phyloP scores from a whole-genome alignment of 495 filamentous ascomycete genomes.

The Sporormia fimetaria region DNA sequence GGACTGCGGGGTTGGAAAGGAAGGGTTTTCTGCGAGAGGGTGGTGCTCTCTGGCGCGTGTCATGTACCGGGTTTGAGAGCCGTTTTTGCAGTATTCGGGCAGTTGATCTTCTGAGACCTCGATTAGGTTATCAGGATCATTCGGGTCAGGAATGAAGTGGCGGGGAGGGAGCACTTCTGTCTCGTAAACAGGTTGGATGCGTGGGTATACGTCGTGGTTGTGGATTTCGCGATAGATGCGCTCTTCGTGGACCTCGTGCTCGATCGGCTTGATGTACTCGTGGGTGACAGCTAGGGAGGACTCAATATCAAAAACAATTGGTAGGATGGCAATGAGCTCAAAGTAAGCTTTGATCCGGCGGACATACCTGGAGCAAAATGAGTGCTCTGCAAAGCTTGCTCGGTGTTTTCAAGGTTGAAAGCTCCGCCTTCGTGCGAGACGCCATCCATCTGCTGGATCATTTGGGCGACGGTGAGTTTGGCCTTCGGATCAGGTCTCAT shows the following conservation, averaged over 20 bases:
- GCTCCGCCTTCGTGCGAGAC: slow-evolving; percentile 7
- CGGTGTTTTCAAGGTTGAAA: slow-evolving; percentile 24
- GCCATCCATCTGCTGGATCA: neutral
- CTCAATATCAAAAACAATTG: neutral
- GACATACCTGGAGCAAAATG: slow-evolving; percentile 25
- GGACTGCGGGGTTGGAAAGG: neutral
- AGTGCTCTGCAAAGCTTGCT: slow-evolving; percentile 21
- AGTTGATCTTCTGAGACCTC: slow-evolving; percentile 13
- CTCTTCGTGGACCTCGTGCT: slow-evolving; percentile 42
- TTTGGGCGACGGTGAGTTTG: no score
- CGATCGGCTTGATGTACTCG: slow-evolving; percentile 37
- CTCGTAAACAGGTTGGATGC: slow-evolving; percentile 43
- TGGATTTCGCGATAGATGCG: slow-evolving; percentile 46
- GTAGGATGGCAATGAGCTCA: neutral
- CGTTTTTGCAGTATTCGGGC: no score
- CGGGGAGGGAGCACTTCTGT: slow-evolving; percentile 39
- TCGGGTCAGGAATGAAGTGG: slow-evolving; percentile 26
- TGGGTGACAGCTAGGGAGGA: slow-evolving; percentile 40
- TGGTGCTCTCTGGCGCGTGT: neutral
- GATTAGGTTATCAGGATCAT: slow-evolving; percentile 3
- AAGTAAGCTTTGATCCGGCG: neutral
- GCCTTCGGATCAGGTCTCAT: no score
- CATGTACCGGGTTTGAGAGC: no score
- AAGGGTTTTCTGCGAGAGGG: no score
- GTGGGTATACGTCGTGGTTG: slow-evolving; percentile 42